Conservation (phyloP, 1,284 basidiomycete genomes). For the Tetrapyrgos nigripes region DNA sequence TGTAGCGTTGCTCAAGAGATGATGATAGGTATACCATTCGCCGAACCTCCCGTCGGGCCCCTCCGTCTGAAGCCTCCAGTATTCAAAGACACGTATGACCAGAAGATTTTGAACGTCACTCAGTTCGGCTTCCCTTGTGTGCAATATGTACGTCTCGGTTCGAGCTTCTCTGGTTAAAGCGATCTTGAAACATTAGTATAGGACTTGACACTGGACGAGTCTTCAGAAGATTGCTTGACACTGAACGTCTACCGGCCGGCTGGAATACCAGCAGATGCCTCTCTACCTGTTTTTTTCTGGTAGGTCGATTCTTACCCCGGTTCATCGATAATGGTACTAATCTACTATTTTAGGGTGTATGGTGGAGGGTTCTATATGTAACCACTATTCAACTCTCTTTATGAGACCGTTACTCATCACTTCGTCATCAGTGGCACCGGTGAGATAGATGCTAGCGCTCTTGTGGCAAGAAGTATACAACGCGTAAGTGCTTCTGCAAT, state of each 20-base stretch:
- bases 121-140: constrained; percentile 46
- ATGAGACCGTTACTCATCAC: too few relatives aligned
- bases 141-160: constrained; percentile 33
- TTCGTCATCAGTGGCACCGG: too few relatives aligned
- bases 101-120: constrained; percentile 40
- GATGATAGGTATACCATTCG: constrained; percentile 19
- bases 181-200: constrained; percentile 19
- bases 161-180: not conserved
- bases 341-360: constrained; percentile 33
- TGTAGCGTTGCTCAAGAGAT: not conserved
- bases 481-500: too few relatives aligned
- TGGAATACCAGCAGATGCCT: constrained; percentile 26
- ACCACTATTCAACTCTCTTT: too few relatives aligned
- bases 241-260: constrained; percentile 53
- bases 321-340: not conserved
- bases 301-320: constrained; percentile 16
- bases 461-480: constrained; percentile 53
- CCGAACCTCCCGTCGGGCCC: constrained; percentile 17
- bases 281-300: constrained; percentile 47
- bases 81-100: constrained; percentile 21
- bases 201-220: constrained; percentile 15
- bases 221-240: constrained; percentile 55
- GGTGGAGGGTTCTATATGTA: constrained; percentile 46
- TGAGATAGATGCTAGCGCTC: too few relatives aligned
- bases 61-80: constrained; percentile 16